Evolutionary conservation across 2,329 filamentous ascomycete genomes (phyloP).

Genomic region (Colletotrichum sansevieriae): DNA sequence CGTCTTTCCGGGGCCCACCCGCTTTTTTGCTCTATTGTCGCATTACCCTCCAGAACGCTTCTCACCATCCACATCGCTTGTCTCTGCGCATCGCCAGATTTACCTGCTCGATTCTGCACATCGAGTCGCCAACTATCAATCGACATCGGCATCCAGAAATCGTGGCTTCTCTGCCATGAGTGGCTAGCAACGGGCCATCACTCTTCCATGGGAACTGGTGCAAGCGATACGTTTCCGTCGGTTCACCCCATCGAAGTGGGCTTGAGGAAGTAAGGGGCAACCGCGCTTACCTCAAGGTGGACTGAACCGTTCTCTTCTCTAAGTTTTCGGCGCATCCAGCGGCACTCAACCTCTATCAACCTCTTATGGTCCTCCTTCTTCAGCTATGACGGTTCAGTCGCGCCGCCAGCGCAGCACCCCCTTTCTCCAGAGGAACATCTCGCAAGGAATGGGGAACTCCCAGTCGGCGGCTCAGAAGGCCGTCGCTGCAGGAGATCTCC

Average conservation of each 20-base stretch:
- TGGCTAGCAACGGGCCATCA: not conserved
- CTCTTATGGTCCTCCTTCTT: conserved; percentile 48
- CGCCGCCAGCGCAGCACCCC: conserved; percentile 63
- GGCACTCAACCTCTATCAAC: conserved; percentile 29
- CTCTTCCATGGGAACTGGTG: conserved; percentile 26
- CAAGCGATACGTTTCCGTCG: conserved; percentile 9
- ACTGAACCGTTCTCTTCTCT: conserved; percentile 22
- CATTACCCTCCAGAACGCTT: conserved; percentile 30
- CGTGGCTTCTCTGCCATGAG: conserved; percentile 5
- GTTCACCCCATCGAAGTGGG: conserved; percentile 35
- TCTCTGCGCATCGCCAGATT: conserved; percentile 14
- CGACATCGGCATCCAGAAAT: not conserved
- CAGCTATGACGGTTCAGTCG: conserved; percentile 63
- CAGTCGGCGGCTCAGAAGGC: conserved; percentile 55
- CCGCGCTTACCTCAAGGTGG: conserved; percentile 9
- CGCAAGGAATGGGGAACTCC: conserved; percentile 61
- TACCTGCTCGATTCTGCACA: not conserved
- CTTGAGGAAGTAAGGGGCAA: conserved; percentile 31
- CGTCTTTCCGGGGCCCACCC: conserved; percentile 29
- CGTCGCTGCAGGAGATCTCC: conserved; percentile 49
- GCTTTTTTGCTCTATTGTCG: conserved; percentile 18
- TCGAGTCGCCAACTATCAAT: not conserved
- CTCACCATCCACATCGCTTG: not conserved
- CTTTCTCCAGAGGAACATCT: conserved; percentile 66
- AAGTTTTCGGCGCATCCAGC: conserved; percentile 26